These are phyloP conservation scores for Aleurites moluccanus DNA, from an alignment of 441 rosid genomes.

Conservation along the genomic window DNA sequence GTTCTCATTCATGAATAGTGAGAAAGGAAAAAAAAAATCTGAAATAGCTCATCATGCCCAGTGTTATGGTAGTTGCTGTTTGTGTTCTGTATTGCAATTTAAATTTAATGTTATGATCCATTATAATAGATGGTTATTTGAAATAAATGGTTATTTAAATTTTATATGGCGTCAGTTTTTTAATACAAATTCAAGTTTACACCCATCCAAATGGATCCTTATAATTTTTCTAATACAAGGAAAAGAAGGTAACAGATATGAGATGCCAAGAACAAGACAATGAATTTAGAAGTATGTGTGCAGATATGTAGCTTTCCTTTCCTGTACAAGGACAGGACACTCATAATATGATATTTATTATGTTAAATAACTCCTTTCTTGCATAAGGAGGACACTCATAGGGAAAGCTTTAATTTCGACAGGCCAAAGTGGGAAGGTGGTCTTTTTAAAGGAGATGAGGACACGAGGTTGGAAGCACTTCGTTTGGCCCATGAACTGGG, in stretches of 20 bases:
- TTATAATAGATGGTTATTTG: too few species aligned
- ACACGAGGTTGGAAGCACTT: conserved; percentile 52
- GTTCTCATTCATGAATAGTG: background rate
- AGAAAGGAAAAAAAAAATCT: background rate
- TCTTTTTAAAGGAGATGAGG: conserved; percentile 80
- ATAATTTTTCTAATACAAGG: background rate
- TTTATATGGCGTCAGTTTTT: too few species aligned
- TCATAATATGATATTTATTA: background rate
- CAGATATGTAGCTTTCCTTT: too few species aligned
- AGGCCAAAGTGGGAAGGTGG: conserved; percentile 97
- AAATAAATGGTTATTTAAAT: too few species aligned
- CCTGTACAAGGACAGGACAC: background rate
- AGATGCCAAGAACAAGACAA: background rate
- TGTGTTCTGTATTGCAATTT: background rate
- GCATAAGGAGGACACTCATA: background rate
- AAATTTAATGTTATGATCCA: background rate
- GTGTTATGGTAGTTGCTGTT: background rate
- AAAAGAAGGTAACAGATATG: background rate
- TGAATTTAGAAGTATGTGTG: background rate
- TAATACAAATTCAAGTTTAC: too few species aligned
- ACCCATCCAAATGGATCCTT: too few species aligned
- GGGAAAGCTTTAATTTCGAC: background rate
- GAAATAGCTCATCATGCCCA: background rate
- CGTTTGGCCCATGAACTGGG: conserved; percentile 77
- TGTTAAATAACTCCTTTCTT: too few species aligned